A percentile compares a stretch with the other conserved stretches of the same genome.
Conservation (phyloP, 1,139 yeast species). For the Yamadazyma taylorii region DNA sequence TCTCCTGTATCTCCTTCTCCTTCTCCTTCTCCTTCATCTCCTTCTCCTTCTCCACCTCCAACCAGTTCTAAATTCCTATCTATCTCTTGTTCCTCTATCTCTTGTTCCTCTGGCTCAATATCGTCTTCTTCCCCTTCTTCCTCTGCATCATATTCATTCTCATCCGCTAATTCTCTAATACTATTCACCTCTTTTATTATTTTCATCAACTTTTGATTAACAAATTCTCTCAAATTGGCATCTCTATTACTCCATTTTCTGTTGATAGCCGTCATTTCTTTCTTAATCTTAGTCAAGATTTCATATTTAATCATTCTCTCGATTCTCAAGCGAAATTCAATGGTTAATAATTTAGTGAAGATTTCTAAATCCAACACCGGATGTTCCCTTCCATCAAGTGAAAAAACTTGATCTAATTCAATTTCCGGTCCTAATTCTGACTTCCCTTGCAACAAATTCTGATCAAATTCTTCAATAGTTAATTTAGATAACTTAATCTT, state of each 20-base stretch:
- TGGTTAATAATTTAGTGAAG: slow-evolving; percentile 32
- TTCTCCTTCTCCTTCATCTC: slow-evolving; percentile 1
- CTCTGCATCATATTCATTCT: slow-evolving; percentile 10
- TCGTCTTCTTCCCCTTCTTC: slow-evolving; percentile 14
- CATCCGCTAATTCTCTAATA: slow-evolving; percentile 14
- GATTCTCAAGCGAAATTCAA: slow-evolving; percentile 36
- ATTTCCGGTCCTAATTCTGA: slow-evolving; percentile 19
- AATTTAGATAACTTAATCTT: slow-evolving; percentile 28
- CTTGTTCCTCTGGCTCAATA: slow-evolving; percentile 6
- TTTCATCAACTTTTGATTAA: slow-evolving; percentile 28
- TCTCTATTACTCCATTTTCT: slow-evolving; percentile 45
- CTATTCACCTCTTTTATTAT: slow-evolving; percentile 22
- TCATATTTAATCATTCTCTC: slow-evolving; percentile 38
- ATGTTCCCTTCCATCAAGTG: slow-evolving; percentile 25
- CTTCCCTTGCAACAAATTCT: slow-evolving; percentile 18
- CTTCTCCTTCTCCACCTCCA: not conserved
- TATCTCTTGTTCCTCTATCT: slow-evolving; percentile 2
- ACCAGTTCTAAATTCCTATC: too few species aligned
- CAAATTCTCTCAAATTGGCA: slow-evolving; percentile 36
- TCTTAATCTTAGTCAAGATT: slow-evolving; percentile 31
- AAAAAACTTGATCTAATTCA: slow-evolving; percentile 18
- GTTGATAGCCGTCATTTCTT: slow-evolving; percentile 32
- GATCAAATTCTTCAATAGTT: slow-evolving; percentile 28
- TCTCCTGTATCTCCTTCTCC: slow-evolving; percentile 13
- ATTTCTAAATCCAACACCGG: slow-evolving; percentile 32